Evolutionary conservation across 768 basidiomycete genomes (phyloP).

Genomic region (Leccinum arenicola): DNA sequence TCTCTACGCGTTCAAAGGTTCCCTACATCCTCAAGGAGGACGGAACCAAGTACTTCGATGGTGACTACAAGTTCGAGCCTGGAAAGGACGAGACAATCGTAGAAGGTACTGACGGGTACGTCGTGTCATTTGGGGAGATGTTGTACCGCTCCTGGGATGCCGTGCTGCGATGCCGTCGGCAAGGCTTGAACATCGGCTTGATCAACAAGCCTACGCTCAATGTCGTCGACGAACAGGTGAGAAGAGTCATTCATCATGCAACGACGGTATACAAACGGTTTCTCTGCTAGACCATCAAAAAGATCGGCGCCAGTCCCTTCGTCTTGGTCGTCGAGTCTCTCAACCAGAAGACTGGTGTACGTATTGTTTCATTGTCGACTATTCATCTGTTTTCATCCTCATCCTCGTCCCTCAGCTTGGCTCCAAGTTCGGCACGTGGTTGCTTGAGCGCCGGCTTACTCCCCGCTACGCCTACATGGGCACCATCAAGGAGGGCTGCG

Average conservation of each 20-base stretch:
- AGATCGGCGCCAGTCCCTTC: conserved; percentile 72
- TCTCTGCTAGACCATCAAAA: conserved; percentile 48
- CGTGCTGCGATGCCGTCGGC: conserved; percentile 65
- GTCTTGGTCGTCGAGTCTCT: conserved; percentile 84
- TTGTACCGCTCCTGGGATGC: conserved; percentile 82
- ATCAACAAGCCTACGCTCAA: conserved; percentile 87
- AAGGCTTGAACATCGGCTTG: conserved; percentile 77
- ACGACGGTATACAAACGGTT: not conserved
- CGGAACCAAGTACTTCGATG: conserved; percentile 64
- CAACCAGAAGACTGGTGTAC: conserved; percentile 84
- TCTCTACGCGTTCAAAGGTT: conserved; percentile 87
- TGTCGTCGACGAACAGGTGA: conserved; percentile 75
- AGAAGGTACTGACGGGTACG: conserved; percentile 77
- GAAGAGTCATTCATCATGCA: conserved; percentile 8
- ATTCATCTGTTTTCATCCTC: not conserved
- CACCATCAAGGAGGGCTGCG: conserved; percentile 69
- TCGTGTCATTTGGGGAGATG: conserved; percentile 87
- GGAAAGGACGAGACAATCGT: conserved; percentile 82
- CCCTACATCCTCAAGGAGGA: conserved; percentile 82
- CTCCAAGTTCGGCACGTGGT: conserved; percentile 82
- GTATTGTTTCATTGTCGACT: conserved; percentile 10
- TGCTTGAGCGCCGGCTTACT: conserved; percentile 76
- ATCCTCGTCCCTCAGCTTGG: conserved; percentile 48
- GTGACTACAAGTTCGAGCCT: conserved; percentile 73
- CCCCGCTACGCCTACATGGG: conserved; percentile 84